Percentiles rank a stretch among this genome's conserved stretches.
phyloP scores from a whole-genome alignment of 345 rosid species.

The Camelina neglecta region DNA sequence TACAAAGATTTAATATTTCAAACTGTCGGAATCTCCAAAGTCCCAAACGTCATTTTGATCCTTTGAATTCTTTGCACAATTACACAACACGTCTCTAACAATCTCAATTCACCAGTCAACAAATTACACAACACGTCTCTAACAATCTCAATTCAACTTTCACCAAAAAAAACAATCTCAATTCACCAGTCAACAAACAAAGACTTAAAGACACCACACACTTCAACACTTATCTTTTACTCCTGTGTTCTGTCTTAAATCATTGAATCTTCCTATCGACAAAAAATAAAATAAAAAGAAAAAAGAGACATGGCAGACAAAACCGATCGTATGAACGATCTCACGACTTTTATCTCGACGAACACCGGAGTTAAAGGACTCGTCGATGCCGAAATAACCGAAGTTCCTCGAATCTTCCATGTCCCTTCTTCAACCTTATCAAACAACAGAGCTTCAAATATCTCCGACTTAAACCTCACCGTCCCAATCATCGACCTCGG shows the following conservation, averaged over 20 bases:
- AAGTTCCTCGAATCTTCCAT: constrained; percentile 46
- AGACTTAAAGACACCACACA: neutral
- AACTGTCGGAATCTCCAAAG: neutral
- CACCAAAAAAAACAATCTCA: neutral
- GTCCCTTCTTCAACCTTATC: constrained; percentile 25
- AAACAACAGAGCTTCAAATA: constrained; percentile 16
- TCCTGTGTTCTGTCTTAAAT: no score
- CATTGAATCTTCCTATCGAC: no score
- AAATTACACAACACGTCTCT: neutral
- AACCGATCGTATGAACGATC: no score
- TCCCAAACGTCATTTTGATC: neutral
- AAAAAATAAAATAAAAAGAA: no score
- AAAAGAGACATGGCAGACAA: no score
- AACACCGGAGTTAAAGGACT: constrained; percentile 51
- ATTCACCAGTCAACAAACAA: neutral
- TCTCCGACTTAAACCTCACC: constrained; percentile 13
- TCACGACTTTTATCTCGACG: constrained; percentile 38
- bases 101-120: neutral
- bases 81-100: neutral
- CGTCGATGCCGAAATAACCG: constrained; percentile 43
- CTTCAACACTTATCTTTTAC: neutral
- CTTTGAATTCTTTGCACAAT: neutral
- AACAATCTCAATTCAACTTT: neutral
- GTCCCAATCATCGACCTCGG: constrained; percentile 50
- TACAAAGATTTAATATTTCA: no score